Percentiles rank a stretch among this genome's conserved stretches.
These are phyloP conservation scores for Leccinum arenicola DNA, from an alignment of 768 basidiomycete genomes.

Conservation along the genomic window DNA sequence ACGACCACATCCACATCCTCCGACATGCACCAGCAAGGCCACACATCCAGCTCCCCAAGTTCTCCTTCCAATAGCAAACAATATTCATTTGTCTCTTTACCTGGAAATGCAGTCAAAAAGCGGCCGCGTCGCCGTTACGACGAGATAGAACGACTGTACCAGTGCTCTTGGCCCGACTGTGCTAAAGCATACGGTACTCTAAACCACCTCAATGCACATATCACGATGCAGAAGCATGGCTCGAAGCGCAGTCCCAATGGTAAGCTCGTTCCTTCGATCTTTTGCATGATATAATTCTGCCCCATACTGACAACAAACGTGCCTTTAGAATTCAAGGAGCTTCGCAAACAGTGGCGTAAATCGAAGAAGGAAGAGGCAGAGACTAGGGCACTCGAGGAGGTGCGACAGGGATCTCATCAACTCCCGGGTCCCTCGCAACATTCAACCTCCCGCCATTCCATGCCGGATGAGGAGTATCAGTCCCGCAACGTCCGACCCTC, in stretches of 20 bases:
- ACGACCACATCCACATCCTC: slow-evolving; percentile 61
- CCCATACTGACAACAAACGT: slow-evolving; percentile 9
- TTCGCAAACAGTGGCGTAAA: slow-evolving; percentile 95
- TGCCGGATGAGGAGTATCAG: slow-evolving; percentile 25
- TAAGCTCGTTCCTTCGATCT: slow-evolving; percentile 38
- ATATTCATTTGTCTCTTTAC: slow-evolving; percentile 78
- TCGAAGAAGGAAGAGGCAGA: slow-evolving; percentile 76
- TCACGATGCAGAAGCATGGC: slow-evolving; percentile 98
- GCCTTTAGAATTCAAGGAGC: slow-evolving; percentile 89
- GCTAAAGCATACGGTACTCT: slow-evolving; percentile 90
- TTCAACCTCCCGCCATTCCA: slow-evolving; percentile 24
- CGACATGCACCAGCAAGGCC: slow-evolving; percentile 17
- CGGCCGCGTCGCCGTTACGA: slow-evolving; percentile 85
- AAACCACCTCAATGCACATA: slow-evolving; percentile 97
- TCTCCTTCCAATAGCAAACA: slow-evolving; percentile 56
- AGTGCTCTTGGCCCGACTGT: slow-evolving; percentile 76
- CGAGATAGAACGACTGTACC: slow-evolving; percentile 93
- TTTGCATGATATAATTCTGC: not conserved
- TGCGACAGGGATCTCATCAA: slow-evolving; percentile 18
- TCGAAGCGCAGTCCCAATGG: slow-evolving; percentile 85
- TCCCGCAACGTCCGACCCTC: slow-evolving; percentile 18
- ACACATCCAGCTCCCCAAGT: slow-evolving; percentile 20
- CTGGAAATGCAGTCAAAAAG: slow-evolving; percentile 79
- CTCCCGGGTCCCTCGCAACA: slow-evolving; percentile 17
- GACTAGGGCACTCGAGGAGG: slow-evolving; percentile 15